phyloP scores from a whole-genome alignment of 768 basidiomycete genomes.

The Candolleomyces efflorescens region DNA sequence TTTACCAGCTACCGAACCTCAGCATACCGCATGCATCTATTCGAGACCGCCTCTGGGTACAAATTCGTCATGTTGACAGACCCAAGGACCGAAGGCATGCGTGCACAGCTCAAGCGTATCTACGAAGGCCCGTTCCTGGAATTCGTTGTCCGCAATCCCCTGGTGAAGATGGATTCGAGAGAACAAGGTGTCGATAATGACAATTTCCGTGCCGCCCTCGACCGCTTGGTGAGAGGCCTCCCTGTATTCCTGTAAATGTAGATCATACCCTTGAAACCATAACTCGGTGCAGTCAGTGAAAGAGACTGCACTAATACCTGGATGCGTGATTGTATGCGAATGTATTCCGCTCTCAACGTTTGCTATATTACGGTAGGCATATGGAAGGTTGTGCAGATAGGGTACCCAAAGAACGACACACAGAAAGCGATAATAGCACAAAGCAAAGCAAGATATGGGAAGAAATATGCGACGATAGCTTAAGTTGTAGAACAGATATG shows the following conservation, averaged over 20 bases:
- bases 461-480: neutral
- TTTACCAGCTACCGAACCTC: slow-evolving; percentile 91
- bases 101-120: slow-evolving; percentile 79
- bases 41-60: slow-evolving; percentile 88
- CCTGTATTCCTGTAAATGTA: slow-evolving; percentile 35
- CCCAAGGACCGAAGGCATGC: slow-evolving; percentile 76
- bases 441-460: slow-evolving; percentile 1
- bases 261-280: neutral
- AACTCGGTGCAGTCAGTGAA: neutral
- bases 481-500: neutral
- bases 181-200: slow-evolving; percentile 91
- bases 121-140: slow-evolving; percentile 94
- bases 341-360: no score
- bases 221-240: slow-evolving; percentile 66
- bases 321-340: no score
- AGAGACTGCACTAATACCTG: no score
- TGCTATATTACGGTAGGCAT: no score
- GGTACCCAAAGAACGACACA: neutral
- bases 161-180: slow-evolving; percentile 77
- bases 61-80: slow-evolving; percentile 95
- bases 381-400: neutral
- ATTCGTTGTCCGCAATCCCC: slow-evolving; percentile 89
- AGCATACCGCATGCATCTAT: slow-evolving; percentile 89
- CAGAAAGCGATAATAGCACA: neutral
- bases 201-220: slow-evolving; percentile 77